These are phyloP conservation scores for Trapa bicornis DNA, from an alignment of 345 rosid species.

Conservation along the genomic window DNA sequence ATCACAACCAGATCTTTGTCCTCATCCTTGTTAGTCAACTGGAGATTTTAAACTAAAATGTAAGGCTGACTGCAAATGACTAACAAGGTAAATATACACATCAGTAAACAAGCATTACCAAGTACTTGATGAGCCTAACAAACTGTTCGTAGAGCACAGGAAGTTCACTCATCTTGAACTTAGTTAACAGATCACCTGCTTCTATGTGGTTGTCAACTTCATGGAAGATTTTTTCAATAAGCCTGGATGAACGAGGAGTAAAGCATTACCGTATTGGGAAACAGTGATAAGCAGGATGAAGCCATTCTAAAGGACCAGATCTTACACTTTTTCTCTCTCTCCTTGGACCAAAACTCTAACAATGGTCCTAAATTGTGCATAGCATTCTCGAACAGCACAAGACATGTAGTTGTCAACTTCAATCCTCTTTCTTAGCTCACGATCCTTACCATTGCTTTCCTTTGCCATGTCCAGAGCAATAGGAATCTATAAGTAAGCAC, in stretches of 20 bases:
- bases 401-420: conserved; percentile 63
- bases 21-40: conserved; percentile 60
- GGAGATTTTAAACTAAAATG: conserved; percentile 10
- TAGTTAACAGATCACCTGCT: conserved; percentile 24
- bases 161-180: conserved; percentile 78
- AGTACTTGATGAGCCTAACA: conserved; percentile 64
- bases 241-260: conserved; percentile 30
- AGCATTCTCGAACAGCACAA: conserved; percentile 92
- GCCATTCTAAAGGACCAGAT: conserved; percentile 2
- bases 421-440: conserved; percentile 82
- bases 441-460: conserved; percentile 83
- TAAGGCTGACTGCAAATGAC: neutral
- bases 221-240: conserved; percentile 49
- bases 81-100: neutral
- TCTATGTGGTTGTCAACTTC: conserved; percentile 50
- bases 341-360: conserved; percentile 74
- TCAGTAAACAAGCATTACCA: conserved; percentile 40
- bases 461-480: conserved; percentile 99
- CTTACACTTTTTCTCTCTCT: conserved; percentile 53
- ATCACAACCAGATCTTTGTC: conserved; percentile 85
- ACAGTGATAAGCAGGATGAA: conserved; percentile 5
- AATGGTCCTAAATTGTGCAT: conserved; percentile 80
- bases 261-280: neutral
- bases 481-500: conserved; percentile 50
- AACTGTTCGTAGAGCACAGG: conserved; percentile 78